A percentile compares a stretch with the other conserved stretches of the same genome.
phyloP scores from a whole-genome alignment of 805 yeast genomes.

The Myxozyma sirexii region DNA sequence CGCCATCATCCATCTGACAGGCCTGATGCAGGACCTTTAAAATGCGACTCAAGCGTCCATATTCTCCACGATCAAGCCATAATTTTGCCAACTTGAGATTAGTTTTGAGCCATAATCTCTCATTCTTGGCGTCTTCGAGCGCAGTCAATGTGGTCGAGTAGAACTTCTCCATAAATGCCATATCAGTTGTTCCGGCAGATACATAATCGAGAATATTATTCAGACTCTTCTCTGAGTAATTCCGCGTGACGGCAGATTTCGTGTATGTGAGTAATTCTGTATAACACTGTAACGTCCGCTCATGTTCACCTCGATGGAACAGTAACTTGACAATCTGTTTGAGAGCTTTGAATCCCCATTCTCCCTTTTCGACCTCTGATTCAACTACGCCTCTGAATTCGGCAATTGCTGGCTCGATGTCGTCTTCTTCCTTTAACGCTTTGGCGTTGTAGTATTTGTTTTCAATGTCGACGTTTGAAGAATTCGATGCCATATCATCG shows the following conservation, averaged over 20 bases:
- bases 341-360: slow-evolving; percentile 43
- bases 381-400: slow-evolving; percentile 39
- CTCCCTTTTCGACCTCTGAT: slow-evolving; percentile 36
- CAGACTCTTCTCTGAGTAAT: slow-evolving; percentile 44
- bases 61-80: slow-evolving; percentile 39
- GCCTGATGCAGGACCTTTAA: slow-evolving; percentile 30
- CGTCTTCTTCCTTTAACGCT: slow-evolving; percentile 42
- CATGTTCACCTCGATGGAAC: slow-evolving; percentile 30
- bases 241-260: slow-evolving; percentile 37
- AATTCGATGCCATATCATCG: slow-evolving; percentile 41
- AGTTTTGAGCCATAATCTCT: slow-evolving; percentile 41
- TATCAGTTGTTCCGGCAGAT: slow-evolving; percentile 32
- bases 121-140: slow-evolving; percentile 37
- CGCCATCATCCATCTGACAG: slow-evolving; percentile 34
- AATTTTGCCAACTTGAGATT: slow-evolving; percentile 41
- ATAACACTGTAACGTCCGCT: slow-evolving; percentile 36
- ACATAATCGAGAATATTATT: slow-evolving; percentile 41
- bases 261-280: slow-evolving; percentile 33
- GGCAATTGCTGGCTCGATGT: slow-evolving; percentile 41
- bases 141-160: slow-evolving; percentile 37
- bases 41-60: slow-evolving; percentile 27
- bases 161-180: slow-evolving; percentile 37
- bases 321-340: slow-evolving; percentile 45
- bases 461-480: slow-evolving; percentile 38
- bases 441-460: slow-evolving; percentile 47